Conservation (phyloP, 805 yeast genomes). For the Starmerella vaccinii region DNA sequence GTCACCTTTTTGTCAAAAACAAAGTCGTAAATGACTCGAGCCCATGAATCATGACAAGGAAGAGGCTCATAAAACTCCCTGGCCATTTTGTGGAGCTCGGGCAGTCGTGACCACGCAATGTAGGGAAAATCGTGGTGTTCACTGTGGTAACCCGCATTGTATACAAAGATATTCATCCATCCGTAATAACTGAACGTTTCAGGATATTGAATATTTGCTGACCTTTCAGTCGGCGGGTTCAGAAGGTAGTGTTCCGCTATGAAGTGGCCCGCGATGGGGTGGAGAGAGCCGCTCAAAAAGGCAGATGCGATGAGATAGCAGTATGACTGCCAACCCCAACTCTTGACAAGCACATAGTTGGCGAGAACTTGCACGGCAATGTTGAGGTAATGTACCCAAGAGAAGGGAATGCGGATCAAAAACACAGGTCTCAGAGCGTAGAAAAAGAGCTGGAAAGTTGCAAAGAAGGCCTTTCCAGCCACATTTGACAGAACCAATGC, state of each 20-base stretch:
- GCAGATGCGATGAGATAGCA: conserved; percentile 63
- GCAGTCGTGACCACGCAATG: conserved; percentile 78
- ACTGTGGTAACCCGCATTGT: conserved; percentile 91
- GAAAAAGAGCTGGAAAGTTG: conserved; percentile 78
- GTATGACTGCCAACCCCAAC: conserved; percentile 56
- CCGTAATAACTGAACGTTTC: conserved; percentile 91
- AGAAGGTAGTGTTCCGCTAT: conserved; percentile 87
- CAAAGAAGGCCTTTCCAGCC: conserved; percentile 81
- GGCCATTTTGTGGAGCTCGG: conserved; percentile 54
- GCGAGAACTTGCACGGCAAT: conserved; percentile 46
- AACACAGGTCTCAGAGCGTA: conserved; percentile 88
- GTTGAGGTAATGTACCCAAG: conserved; percentile 64
- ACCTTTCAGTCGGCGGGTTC: conserved; percentile 24
- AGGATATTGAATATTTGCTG: conserved; percentile 31
- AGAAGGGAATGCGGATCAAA: conserved; percentile 62
- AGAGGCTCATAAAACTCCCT: conserved; percentile 71
- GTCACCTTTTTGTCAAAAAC: conserved; percentile 55
- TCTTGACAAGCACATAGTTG: conserved; percentile 47
- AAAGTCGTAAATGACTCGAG: conserved; percentile 62
- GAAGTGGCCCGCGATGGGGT: conserved; percentile 92
- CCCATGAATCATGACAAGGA: conserved; percentile 72
- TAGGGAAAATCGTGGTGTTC: conserved; percentile 96
- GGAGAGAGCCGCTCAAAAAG: conserved; percentile 81
- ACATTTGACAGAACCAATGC: conserved; percentile 64
- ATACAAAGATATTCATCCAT: conserved; percentile 59